Evolutionary conservation across 352 stramenopile genomes (phyloP).

Genomic region (Phytophthora pseudosyringae): DNA sequence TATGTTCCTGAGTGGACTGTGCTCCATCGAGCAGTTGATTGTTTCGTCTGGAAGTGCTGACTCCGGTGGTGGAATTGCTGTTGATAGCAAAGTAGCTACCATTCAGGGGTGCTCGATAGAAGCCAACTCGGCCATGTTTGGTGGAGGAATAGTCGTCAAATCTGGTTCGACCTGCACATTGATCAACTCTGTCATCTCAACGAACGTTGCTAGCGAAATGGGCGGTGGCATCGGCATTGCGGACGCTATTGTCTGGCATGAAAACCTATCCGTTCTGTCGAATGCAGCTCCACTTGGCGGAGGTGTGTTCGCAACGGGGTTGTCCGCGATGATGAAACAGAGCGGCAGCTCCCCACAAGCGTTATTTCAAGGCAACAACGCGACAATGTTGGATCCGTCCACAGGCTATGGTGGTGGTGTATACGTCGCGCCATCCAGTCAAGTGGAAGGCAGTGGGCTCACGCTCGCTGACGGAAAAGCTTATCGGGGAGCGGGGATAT

Average conservation of each 20-base stretch:
- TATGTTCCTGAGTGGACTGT: constrained; percentile 13
- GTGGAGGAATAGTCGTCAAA: constrained; percentile 25
- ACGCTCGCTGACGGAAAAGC: constrained; percentile 22
- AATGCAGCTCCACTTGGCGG: constrained; percentile 38
- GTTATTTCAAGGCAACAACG: constrained; percentile 22
- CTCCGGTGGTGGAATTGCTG: constrained; percentile 16
- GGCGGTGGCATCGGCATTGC: constrained; percentile 35
- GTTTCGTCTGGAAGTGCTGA: constrained; percentile 20
- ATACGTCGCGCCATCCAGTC: constrained; percentile 28
- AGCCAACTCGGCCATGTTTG: constrained; percentile 22
- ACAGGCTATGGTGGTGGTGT: constrained; percentile 33
- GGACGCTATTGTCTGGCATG: constrained; percentile 31
- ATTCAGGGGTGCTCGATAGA: constrained; percentile 19
- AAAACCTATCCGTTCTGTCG: constrained; percentile 23
- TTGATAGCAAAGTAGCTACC: constrained; percentile 12
- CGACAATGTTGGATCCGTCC: neutral
- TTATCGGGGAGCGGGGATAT: constrained; percentile 35
- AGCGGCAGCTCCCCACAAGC: constrained; percentile 9
- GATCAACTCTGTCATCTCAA: constrained; percentile 7
- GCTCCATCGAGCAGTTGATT: constrained; percentile 18
- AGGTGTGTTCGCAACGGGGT: constrained; percentile 31
- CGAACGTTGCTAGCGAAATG: constrained; percentile 7
- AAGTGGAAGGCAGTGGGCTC: constrained; percentile 21
- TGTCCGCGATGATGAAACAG: constrained; percentile 9
- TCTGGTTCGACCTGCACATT: constrained; percentile 13